Base-by-base conservation (phyloP, 2,329 filamentous ascomycete genomes). In the Talaromyces rugulosus region DNA sequence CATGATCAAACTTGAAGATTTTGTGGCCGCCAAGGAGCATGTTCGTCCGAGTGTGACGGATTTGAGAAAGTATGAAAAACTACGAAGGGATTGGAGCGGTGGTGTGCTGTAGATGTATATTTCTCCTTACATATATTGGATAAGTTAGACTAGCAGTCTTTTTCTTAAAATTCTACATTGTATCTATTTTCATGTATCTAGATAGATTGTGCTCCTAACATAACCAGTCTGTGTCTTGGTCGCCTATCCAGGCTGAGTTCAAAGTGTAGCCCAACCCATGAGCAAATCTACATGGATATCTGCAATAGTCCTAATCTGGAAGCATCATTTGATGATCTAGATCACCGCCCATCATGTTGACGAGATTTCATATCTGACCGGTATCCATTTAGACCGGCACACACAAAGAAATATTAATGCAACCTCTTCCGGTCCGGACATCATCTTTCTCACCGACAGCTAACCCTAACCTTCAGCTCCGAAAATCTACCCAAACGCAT, bases 41-140 rank as follows among this genome's bases (percentile, higher is more conserved):
- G 71, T 79, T 60, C 67, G 74, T 42, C 78, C 78, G 23, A 85
- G 82, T 73, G 84, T 87, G n/a, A 79, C 81, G 14, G 83, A 86
- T 69, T 75, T 85, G 65, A 78, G 75, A 68, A 83, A 81, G 69
- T 89, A 87, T 71, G 81, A 86, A 65, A 76, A 74, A 62, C 65
- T 88, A 65, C 79, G 78, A 69, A 75, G 80, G 65, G 77, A 80
- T 61, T 84, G 83, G 77, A 75, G 77, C 54, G 73, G 58, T 56
- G 55, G 58, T 52, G 47, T 51, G 55, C 33, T 62, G 36, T 62
- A 42, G 55, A 18, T 53, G 50, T 53, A 16, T 31, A 16, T 44
- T 4, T 30, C 36, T 12, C 28, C n/a, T 4, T 57, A 28, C 52
- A 23, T 33, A 61, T 18, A 51, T 18, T 47, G 42, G 42, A 47